phyloP scores from a whole-genome alignment of 2,329 filamentous ascomycete genomes.

The Microsporum audouinii region DNA sequence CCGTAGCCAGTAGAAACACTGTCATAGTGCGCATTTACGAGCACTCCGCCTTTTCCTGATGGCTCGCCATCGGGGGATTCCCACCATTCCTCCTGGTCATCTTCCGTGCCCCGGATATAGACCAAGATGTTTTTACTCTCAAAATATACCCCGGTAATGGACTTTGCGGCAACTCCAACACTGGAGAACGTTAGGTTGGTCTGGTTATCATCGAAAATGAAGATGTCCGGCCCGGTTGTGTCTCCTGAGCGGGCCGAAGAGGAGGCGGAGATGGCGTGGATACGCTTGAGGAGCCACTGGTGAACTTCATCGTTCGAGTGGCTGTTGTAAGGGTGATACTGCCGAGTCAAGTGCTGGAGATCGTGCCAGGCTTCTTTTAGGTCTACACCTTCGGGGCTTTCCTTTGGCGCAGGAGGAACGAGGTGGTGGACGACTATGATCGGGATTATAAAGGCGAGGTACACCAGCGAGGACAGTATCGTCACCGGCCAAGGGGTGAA shows the following conservation, averaged over 20 bases:
- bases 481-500: slow-evolving; percentile 76
- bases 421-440: slow-evolving; percentile 63
- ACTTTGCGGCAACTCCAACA: slow-evolving; percentile 27
- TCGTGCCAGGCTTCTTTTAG: slow-evolving; percentile 79
- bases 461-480: slow-evolving; percentile 62
- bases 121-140: slow-evolving; percentile 87
- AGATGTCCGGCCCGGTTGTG: slow-evolving; percentile 26
- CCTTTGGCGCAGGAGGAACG: slow-evolving; percentile 55
- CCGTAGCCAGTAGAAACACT: slow-evolving; percentile 86
- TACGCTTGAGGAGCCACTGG: slow-evolving; percentile 59
- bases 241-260: slow-evolving; percentile 28
- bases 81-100: slow-evolving; percentile 66
- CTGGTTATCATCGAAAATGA: slow-evolving; percentile 65
- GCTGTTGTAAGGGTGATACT: slow-evolving; percentile 83
- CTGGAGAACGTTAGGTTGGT: slow-evolving; percentile 66
- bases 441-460: slow-evolving; percentile 64
- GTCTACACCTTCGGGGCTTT: slow-evolving; percentile 55
- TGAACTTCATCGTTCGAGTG: slow-evolving; percentile 70
- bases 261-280: slow-evolving; percentile 56
- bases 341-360: slow-evolving; percentile 59
- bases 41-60: slow-evolving; percentile 59
- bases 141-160: slow-evolving; percentile 59
- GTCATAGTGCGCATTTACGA: slow-evolving; percentile 93
- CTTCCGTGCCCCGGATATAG: slow-evolving; percentile 73
- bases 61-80: slow-evolving; percentile 33